These are phyloP conservation scores for Xanthoceras sorbifolium DNA, from an alignment of 345 rosid genomes.

Conservation along the genomic window DNA sequence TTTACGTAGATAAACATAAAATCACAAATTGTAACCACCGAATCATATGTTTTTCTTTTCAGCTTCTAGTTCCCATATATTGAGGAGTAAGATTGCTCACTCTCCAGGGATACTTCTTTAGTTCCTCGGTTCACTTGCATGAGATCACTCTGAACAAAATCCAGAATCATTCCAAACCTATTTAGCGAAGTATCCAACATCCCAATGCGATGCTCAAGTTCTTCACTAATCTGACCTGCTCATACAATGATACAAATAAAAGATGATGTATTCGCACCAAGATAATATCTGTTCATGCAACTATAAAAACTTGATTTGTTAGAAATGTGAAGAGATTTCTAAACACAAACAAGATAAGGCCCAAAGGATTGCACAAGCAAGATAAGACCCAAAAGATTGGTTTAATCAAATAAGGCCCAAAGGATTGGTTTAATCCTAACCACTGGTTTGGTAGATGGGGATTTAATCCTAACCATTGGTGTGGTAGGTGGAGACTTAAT, in stretches of 20 bases:
- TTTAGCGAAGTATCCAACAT: conserved; percentile 75
- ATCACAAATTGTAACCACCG: conserved; percentile 11
- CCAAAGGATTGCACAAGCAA: no score
- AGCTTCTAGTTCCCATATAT: conserved; percentile 7
- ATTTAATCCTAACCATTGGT: no score
- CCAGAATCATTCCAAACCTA: conserved; percentile 77
- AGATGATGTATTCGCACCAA: not conserved
- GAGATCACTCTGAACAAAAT: conserved; percentile 78
- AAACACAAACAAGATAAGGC: no score
- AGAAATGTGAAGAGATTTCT: no score
- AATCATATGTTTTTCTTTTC: not conserved
- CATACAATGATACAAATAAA: conserved; percentile 17
- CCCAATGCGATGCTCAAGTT: conserved; percentile 67
- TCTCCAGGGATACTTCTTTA: conserved; percentile 65
- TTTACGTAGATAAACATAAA: not conserved
- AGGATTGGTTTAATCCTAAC: no score
- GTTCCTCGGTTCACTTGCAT: conserved; percentile 83
- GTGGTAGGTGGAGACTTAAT: no score
- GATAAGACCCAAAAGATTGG: no score
- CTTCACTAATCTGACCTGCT: conserved; percentile 70
- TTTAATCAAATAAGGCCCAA: no score
- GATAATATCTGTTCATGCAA: not conserved
- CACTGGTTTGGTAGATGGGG: no score
- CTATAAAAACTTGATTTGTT: not conserved
- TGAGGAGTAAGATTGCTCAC: conserved; percentile 46